Base-by-base conservation (phyloP, 2,329 filamentous ascomycete species). In the Botrytis squamosa region DNA sequence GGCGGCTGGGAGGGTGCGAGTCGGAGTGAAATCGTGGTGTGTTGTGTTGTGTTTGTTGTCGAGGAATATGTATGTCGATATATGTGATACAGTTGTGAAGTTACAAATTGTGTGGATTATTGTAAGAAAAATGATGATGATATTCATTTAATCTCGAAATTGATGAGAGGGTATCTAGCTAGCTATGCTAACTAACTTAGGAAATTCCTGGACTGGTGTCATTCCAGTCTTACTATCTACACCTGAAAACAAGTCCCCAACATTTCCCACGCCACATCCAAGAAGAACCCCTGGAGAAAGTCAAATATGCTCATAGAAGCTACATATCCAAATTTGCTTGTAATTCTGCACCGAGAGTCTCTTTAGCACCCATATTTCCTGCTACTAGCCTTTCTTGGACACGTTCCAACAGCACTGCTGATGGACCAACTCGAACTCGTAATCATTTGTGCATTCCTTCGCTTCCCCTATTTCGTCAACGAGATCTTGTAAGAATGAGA, bases 71-170 rank as follows among this genome's bases (percentile, higher is more conserved):
- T 25, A n/a, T 25, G 49, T n/a, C 9, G 8, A 22, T 22, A 3
- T 22, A 22, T 8, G 44, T 49, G 44, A 49, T 4, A 52, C 49
- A 10, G 25, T 52, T 22, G 8, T 7, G 4, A 1, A 49, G 22
- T 49, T 12, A 12, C 9, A 52, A 4, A 25, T n/a, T n/a, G 49
- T 52, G 22, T 4, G 5, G 25, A 52, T 16, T 52, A 12, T 29
- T 55, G 14, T 18, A 16, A 55, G 14, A 55, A 76, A 4, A 77
- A 29, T 29, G 29, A 18, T 52, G 49, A n/a, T 25, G 49, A 52
- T 52, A 14, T 49, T 25, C 46, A 25, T 12, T 12, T 25, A 25
- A 25, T 52, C 22, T 52, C 49, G 25, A 52, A n/a, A 4, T 8
- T 0, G 49, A 52, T 14, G 10, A 52, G 22, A 12, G 5, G 22